Percentiles rank a stretch among this genome's conserved stretches.
Conservation (phyloP, 1,284 basidiomycete genomes). For the Amylostereum areolatum region DNA sequence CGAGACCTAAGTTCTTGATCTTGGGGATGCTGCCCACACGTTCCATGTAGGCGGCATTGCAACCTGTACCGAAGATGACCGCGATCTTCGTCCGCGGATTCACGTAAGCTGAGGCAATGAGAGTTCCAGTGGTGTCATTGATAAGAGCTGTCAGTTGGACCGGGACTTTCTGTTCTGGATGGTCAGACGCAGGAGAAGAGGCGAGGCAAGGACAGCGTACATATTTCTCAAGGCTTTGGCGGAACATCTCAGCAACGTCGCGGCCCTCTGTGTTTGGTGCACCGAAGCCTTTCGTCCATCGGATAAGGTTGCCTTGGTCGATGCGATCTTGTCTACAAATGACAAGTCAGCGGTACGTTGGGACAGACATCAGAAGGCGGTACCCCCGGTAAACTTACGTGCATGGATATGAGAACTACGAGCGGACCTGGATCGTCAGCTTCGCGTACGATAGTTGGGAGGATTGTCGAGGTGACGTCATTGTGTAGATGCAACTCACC, state of each 20-base stretch:
- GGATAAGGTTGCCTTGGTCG: slow-evolving; percentile 91
- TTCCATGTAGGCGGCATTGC: slow-evolving; percentile 98
- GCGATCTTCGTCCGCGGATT: slow-evolving; percentile 88
- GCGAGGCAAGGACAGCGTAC: slow-evolving; percentile 32
- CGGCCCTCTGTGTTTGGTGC: slow-evolving; percentile 88
- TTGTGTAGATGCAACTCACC: slow-evolving; percentile 59
- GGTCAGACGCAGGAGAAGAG: slow-evolving; percentile 1
- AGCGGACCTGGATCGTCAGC: background rate
- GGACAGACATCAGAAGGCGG: slow-evolving; percentile 8
- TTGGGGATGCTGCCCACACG: slow-evolving; percentile 73
- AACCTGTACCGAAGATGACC: slow-evolving; percentile 97
- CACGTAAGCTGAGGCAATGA: slow-evolving; percentile 96
- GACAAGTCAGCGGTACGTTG: background rate
- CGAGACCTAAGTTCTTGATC: slow-evolving; percentile 71
- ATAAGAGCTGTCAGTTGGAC: slow-evolving; percentile 82
- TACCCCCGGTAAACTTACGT: slow-evolving; percentile 45
- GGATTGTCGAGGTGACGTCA: background rate
- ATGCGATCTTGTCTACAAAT: slow-evolving; percentile 85
- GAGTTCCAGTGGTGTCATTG: slow-evolving; percentile 96
- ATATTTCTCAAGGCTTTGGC: slow-evolving; percentile 70
- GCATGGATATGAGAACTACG: slow-evolving; percentile 95
- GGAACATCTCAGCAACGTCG: slow-evolving; percentile 93
- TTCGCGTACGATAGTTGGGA: background rate
- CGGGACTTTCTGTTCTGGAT: slow-evolving; percentile 50
- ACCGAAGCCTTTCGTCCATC: slow-evolving; percentile 99